Conservation (phyloP, 805 yeast species). For the Monosporozyma aerobia region DNA sequence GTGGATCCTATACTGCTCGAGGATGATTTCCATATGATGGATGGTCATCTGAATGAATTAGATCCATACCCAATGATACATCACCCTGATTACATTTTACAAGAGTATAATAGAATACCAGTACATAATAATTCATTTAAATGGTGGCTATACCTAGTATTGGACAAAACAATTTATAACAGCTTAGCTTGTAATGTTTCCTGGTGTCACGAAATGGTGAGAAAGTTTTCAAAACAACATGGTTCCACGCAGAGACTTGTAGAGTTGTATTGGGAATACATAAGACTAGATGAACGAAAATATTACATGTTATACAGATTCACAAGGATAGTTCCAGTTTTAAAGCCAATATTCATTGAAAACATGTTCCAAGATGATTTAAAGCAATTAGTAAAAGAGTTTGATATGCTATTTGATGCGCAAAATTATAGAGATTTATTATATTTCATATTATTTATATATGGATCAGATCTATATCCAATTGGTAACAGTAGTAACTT, state of each 20-base stretch:
- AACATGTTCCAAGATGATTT: conserved; percentile 5
- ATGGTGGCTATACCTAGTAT: conserved; percentile 15
- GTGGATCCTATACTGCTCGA: neutral
- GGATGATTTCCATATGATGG: neutral
- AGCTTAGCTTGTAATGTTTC: conserved; percentile 11
- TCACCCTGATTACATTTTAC: neutral
- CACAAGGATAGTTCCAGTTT: conserved; percentile 12
- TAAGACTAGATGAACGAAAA: conserved; percentile 7
- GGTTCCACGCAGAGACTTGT: neutral
- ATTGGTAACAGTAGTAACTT: conserved; percentile 6
- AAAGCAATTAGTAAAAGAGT: conserved; percentile 9
- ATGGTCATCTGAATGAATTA: neutral
- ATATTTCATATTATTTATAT: conserved; percentile 20
- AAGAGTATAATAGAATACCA: neutral
- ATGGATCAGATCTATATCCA: conserved; percentile 19
- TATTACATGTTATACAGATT: conserved; percentile 22
- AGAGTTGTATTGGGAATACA: neutral
- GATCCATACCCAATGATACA: neutral
- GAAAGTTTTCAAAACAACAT: neutral
- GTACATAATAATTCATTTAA: neutral
- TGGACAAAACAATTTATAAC: conserved; percentile 24
- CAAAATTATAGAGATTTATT: conserved; percentile 13
- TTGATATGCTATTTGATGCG: conserved; percentile 15
- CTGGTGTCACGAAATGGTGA: conserved; percentile 9
- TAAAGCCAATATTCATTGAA: conserved; percentile 11